A percentile compares a stretch with the other conserved stretches of the same genome.
These are phyloP conservation scores for Polyplosphaeria fusca DNA, from an alignment of 495 filamentous ascomycete species.

Conservation along the genomic window DNA sequence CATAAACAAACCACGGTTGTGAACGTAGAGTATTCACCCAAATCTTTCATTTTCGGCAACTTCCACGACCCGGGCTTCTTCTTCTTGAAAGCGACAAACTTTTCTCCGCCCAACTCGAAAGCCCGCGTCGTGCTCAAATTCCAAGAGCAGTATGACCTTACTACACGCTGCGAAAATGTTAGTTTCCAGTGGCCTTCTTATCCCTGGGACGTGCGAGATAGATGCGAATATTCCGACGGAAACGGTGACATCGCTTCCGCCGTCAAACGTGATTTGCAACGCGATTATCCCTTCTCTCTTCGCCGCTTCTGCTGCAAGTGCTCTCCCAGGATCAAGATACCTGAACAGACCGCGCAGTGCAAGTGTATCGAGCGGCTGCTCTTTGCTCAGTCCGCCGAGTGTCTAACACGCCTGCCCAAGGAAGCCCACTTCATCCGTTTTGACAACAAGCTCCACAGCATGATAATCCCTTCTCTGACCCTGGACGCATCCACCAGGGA, in stretches of 20 bases:
- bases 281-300: background rate
- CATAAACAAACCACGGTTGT: no score
- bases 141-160: background rate
- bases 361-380: background rate
- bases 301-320: background rate
- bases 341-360: background rate
- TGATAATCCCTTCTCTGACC: background rate
- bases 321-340: background rate
- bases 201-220: background rate
- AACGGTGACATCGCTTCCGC: background rate
- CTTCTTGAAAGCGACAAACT: background rate
- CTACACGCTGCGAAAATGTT: no score
- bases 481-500: background rate
- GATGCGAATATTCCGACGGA: background rate
- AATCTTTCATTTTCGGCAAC: no score
- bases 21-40: no score
- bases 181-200: background rate
- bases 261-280: background rate
- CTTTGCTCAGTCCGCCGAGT: background rate
- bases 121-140: background rate
- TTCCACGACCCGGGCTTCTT: no score
- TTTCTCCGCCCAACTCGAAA: slow-evolving; percentile 2
- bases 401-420: background rate
- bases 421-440: background rate
- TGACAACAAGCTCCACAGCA: background rate